These are phyloP conservation scores for Trapa bicornis DNA, from an alignment of 345 rosid species.

Conservation along the genomic window DNA sequence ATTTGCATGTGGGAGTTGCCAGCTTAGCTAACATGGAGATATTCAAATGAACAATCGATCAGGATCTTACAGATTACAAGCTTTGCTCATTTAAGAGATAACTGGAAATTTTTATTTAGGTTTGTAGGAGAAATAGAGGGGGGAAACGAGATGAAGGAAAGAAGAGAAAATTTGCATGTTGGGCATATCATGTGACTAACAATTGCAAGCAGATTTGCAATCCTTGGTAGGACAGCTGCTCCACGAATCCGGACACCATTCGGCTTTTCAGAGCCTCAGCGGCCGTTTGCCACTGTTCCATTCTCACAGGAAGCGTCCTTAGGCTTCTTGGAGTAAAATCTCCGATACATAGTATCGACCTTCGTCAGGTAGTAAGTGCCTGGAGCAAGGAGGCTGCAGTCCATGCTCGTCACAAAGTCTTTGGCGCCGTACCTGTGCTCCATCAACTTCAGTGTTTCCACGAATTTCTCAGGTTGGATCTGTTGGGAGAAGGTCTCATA, in stretches of 20 bases:
- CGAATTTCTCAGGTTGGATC: conserved; percentile 75
- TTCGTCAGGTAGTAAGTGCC: conserved; percentile 89
- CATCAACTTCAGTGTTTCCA: conserved; percentile 77
- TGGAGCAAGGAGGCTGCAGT: conserved; percentile 65
- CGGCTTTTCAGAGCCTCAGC: conserved; percentile 17
- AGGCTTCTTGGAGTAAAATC: conserved; percentile 70
- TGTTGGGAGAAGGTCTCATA: conserved; percentile 15
- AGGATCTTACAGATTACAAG: too few species aligned
- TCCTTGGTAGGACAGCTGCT: background rate
- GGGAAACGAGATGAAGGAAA: too few species aligned
- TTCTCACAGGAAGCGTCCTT: conserved; percentile 23
- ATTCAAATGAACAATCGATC: too few species aligned
- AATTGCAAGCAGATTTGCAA: too few species aligned
- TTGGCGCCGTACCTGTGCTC: conserved; percentile 98
- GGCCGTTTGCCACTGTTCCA: conserved; percentile 56
- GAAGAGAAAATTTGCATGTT: too few species aligned
- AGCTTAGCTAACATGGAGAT: too few species aligned
- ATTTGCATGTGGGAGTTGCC: too few species aligned
- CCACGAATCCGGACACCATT: background rate
- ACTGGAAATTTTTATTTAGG: too few species aligned
- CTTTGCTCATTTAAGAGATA: too few species aligned
- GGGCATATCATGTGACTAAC: too few species aligned
- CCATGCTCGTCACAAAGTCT: conserved; percentile 88
- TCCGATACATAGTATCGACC: conserved; percentile 83
- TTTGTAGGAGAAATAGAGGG: too few species aligned